Evolutionary conservation across 169 alveolate genomes (phyloP).

Genomic region (Plasmodium relictum): DNA sequence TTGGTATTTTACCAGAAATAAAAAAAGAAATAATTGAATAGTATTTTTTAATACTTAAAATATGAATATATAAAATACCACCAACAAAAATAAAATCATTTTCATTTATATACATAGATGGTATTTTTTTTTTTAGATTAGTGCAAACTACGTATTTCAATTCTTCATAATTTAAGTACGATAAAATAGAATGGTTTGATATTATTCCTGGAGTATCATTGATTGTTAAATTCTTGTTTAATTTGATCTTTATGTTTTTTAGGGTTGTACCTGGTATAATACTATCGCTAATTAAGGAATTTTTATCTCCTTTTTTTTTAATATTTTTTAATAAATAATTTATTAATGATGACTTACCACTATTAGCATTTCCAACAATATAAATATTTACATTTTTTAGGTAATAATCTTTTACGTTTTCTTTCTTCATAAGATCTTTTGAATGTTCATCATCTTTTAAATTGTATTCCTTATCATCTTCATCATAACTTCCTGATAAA

Average conservation of each 20-base stretch:
- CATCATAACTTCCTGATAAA: neutral
- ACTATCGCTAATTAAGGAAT: conserved; percentile 76
- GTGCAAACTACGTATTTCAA: conserved; percentile 77
- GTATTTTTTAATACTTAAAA: conserved; percentile 53
- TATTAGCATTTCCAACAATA: conserved; percentile 73
- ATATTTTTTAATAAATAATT: conserved; percentile 49
- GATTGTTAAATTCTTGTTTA: conserved; percentile 78
- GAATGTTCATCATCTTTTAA: neutral
- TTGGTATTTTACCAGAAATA: conserved; percentile 54
- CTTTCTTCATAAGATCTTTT: neutral
- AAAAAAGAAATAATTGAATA: conserved; percentile 69
- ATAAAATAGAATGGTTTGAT: conserved; percentile 79
- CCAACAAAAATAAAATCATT: conserved; percentile 76
- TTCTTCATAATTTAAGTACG: conserved; percentile 78
- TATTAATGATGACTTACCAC: conserved; percentile 53
- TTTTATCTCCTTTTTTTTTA: conserved; percentile 18
- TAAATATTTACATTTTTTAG: conserved; percentile 44
- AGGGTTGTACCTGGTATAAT: conserved; percentile 87
- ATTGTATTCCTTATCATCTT: neutral
- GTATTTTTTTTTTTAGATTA: conserved; percentile 55
- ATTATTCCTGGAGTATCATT: conserved; percentile 88
- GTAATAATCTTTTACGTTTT: neutral
- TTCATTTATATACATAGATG: conserved; percentile 61
- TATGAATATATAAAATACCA: conserved; percentile 59
- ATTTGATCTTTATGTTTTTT: conserved; percentile 79